These are phyloP conservation scores for Daldinia concentrica DNA, from an alignment of 495 filamentous ascomycete species.

Conservation along the genomic window DNA sequence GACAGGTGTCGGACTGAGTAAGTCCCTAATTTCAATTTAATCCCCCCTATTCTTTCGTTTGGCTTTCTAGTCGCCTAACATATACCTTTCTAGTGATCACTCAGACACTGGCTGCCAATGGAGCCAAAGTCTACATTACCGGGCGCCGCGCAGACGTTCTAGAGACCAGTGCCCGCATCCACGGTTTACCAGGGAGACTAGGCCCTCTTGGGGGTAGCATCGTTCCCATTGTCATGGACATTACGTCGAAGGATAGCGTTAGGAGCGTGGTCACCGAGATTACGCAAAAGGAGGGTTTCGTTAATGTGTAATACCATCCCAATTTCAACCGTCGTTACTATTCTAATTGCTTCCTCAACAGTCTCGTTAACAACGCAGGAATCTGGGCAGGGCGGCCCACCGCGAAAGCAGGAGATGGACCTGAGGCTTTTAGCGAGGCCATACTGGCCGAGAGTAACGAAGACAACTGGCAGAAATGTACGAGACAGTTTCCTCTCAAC, in stretches of 20 bases:
- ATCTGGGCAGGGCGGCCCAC: conserved; percentile 59
- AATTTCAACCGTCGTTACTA: conserved; percentile 47
- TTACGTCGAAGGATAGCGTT: conserved; percentile 78
- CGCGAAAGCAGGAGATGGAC: conserved; percentile 29
- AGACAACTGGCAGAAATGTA: conserved; percentile 64
- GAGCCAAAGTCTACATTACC: conserved; percentile 85
- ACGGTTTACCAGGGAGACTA: conserved; percentile 49
- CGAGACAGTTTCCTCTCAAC: conserved; percentile 9
- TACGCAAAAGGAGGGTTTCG: conserved; percentile 67
- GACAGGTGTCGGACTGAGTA: conserved; percentile 63
- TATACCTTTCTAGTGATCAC: conserved; percentile 65
- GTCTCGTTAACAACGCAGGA: conserved; percentile 85
- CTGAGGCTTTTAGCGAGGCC: conserved; percentile 38
- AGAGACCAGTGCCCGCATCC: conserved; percentile 55
- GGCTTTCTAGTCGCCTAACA: neutral
- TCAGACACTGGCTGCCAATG: conserved; percentile 79
- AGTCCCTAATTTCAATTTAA: conserved; percentile 1
- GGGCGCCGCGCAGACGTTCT: conserved; percentile 71
- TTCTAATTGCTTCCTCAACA: conserved; percentile 46
- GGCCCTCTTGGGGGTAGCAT: conserved; percentile 48
- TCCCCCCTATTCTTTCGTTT: neutral
- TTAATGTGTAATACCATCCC: conserved; percentile 61
- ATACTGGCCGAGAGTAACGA: conserved; percentile 57
- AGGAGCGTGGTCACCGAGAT: conserved; percentile 71
- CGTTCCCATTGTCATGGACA: conserved; percentile 72